A percentile compares a stretch with the other conserved stretches of the same genome.
Conservation (phyloP, 805 yeast species). For the Hanseniaspora mollemarum region DNA sequence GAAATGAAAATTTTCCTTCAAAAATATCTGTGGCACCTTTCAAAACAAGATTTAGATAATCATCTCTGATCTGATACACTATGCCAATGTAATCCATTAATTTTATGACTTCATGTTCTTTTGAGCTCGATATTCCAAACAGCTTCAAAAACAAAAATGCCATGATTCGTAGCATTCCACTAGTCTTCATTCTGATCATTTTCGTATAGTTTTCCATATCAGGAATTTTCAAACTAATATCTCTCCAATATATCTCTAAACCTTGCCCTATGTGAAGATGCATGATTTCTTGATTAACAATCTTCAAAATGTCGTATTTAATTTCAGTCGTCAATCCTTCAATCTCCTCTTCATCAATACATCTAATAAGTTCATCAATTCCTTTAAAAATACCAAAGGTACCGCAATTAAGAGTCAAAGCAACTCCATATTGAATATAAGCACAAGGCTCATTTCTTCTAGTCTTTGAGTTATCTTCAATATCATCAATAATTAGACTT, state of each 20-base stretch:
- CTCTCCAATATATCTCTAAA: conserved; percentile 80
- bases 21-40: conserved; percentile 63
- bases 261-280: conserved; percentile 87
- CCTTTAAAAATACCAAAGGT: conserved; percentile 68
- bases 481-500: conserved; percentile 69
- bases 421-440: conserved; percentile 63
- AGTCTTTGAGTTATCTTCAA: conserved; percentile 63
- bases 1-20: conserved; percentile 83
- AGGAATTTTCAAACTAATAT: conserved; percentile 40
- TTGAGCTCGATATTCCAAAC: conserved; percentile 34
- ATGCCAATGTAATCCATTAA: conserved; percentile 70
- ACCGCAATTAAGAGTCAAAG: conserved; percentile 71
- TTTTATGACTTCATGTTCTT: conserved; percentile 29
- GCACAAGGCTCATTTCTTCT: conserved; percentile 75
- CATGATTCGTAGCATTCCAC: conserved; percentile 73
- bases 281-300: conserved; percentile 61
- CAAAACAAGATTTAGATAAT: conserved; percentile 54
- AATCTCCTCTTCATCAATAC: conserved; percentile 19
- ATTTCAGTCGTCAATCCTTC: conserved; percentile 19
- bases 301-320: conserved; percentile 27
- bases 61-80: conserved; percentile 78
- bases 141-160: conserved; percentile 35
- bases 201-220: conserved; percentile 50
- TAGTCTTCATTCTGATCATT: conserved; percentile 84
- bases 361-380: conserved; percentile 37